A percentile compares a stretch with the other conserved stretches of the same genome.
These are phyloP conservation scores for Aureobasidium melanogenum DNA, from an alignment of 2,329 filamentous ascomycete species.

Conservation along the genomic window DNA sequence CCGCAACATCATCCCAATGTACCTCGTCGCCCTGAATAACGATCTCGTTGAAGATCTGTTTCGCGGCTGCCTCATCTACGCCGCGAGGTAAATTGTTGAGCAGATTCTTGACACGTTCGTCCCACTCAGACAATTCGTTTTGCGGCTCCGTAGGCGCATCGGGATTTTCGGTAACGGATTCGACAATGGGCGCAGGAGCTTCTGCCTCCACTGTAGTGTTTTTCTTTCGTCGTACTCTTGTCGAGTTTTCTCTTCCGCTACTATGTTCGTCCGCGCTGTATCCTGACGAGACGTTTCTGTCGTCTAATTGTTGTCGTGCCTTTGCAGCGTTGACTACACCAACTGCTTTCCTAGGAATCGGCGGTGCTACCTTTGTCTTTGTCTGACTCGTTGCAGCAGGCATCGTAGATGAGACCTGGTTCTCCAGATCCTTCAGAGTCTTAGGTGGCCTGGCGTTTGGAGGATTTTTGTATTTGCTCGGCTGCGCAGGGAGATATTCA, in stretches of 20 bases:
- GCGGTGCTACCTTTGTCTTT: constrained; percentile 14
- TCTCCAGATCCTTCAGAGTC: constrained; percentile 9
- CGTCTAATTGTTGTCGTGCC: constrained; percentile 26
- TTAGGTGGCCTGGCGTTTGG: constrained; percentile 19
- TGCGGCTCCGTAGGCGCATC: neutral
- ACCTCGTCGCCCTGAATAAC: constrained; percentile 91
- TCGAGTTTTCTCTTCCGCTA: constrained; percentile 6
- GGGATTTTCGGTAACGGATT: neutral
- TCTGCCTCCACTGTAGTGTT: neutral
- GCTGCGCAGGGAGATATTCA: constrained; percentile 37
- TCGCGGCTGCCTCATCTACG: constrained; percentile 72
- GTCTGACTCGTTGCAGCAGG: neutral
- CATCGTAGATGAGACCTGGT: constrained; percentile 5
- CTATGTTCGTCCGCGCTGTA: constrained; percentile 14
- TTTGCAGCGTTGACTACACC: constrained; percentile 26
- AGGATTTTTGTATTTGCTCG: constrained; percentile 23
- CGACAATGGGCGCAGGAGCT: neutral
- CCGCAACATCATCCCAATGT: constrained; percentile 88
- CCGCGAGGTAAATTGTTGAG: constrained; percentile 73
- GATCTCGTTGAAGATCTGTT: constrained; percentile 92
- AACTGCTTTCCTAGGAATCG: constrained; percentile 29
- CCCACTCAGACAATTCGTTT: constrained; percentile 44
- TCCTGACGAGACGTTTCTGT: constrained; percentile 13
- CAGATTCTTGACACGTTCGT: constrained; percentile 53
- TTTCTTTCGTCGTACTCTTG: constrained; percentile 33